Percentiles rank a stretch among this genome's conserved stretches.
phyloP scores from a whole-genome alignment of 148 eudicot genomes.

The Rhododendron ovatum region DNA sequence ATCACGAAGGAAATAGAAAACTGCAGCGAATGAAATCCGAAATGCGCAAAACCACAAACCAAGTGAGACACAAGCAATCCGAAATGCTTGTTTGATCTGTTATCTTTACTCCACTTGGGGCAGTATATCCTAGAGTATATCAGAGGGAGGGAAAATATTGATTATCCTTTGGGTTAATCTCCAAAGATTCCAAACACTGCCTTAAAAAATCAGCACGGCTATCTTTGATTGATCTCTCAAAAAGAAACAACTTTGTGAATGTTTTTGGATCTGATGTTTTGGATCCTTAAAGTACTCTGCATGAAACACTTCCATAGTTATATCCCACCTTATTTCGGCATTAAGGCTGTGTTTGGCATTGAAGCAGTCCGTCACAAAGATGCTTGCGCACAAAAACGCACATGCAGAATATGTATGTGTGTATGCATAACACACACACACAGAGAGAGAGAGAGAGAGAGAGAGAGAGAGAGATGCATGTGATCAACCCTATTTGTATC shows the following conservation, averaged over 20 bases:
- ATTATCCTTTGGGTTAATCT: not conserved
- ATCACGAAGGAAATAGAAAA: too few species aligned
- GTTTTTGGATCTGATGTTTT: too few species aligned
- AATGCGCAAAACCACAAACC: too few species aligned
- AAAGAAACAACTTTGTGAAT: not conserved
- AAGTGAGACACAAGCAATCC: not conserved
- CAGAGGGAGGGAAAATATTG: not conserved
- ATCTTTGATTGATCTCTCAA: not conserved
- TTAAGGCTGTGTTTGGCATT: not conserved
- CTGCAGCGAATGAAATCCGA: too few species aligned
- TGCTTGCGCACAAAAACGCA: not conserved
- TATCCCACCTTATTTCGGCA: not conserved
- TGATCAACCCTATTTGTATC: slow-evolving; percentile 8
- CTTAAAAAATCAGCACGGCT: not conserved
- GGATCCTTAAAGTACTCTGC: not conserved
- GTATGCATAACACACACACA: not conserved
- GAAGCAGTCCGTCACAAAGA: not conserved
- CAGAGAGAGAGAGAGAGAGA: not conserved
- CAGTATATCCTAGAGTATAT: not conserved
- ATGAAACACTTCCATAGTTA: not conserved
- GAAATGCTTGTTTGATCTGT: not conserved
- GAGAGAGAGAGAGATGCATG: not conserved
- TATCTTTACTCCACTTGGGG: not conserved
- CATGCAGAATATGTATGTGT: too few species aligned
- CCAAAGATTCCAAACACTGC: not conserved